Percentiles rank a stretch among this genome's conserved stretches.
These are phyloP conservation scores for Neoboletus subvelutipes DNA, from an alignment of 768 basidiomycete species.

Conservation along the genomic window DNA sequence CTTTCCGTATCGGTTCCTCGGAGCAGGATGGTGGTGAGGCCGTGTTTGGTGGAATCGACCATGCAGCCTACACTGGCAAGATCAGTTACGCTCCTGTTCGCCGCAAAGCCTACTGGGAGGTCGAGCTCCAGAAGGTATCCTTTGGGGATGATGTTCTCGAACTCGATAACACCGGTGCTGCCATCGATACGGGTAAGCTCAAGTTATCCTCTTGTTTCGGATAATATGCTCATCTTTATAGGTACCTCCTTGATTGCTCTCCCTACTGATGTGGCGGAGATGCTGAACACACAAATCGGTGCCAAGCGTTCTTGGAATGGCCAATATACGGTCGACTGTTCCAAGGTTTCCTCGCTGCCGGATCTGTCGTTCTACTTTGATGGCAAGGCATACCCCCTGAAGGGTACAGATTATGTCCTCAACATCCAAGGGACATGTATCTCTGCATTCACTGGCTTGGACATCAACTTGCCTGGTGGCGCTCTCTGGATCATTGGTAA, in stretches of 20 bases:
- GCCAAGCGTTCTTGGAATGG: slow-evolving; percentile 95
- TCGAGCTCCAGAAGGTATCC: slow-evolving; percentile 81
- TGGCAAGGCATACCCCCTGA: slow-evolving; percentile 76
- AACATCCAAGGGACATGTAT: slow-evolving; percentile 92
- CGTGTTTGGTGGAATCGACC: slow-evolving; percentile 88
- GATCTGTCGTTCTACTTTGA: slow-evolving; percentile 81
- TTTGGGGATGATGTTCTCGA: slow-evolving; percentile 90
- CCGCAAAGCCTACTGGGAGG: slow-evolving; percentile 98
- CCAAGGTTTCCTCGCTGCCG: slow-evolving; percentile 80
- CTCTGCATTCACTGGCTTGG: slow-evolving; percentile 88
- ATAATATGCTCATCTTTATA: slow-evolving; percentile 23
- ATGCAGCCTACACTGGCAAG: slow-evolving; percentile 71
- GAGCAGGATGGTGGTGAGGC: slow-evolving; percentile 91
- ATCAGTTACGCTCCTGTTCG: slow-evolving; percentile 88
- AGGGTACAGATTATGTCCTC: slow-evolving; percentile 86
- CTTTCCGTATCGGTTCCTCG: slow-evolving; percentile 88
- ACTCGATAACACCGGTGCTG: slow-evolving; percentile 90
- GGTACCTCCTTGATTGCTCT: slow-evolving; percentile 94
- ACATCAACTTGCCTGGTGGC: slow-evolving; percentile 79
- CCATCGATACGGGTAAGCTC: slow-evolving; percentile 79
- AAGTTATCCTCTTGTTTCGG: background rate
- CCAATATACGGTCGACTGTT: slow-evolving; percentile 89
- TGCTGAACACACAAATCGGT: slow-evolving; percentile 95
- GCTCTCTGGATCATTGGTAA: slow-evolving; percentile 89
- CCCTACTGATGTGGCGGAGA: slow-evolving; percentile 93